Evolutionary conservation across 2,329 filamentous ascomycete genomes (phyloP), one percentile per base, ranked within the genome.

Genomic region (Zymoseptoria crescenta): DNA sequence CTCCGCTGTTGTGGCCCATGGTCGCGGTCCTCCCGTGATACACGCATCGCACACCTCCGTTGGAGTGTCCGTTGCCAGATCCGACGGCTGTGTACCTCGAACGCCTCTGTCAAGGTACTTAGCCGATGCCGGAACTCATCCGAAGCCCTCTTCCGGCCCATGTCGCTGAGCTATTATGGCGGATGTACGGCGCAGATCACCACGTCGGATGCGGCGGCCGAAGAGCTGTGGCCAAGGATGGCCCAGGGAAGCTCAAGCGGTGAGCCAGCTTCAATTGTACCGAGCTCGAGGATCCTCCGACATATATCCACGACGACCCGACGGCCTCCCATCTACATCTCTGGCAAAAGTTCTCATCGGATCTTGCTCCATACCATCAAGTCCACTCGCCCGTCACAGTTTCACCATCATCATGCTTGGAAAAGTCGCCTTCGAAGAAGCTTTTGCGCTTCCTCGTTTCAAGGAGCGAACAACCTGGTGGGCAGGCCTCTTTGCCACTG

Each of bases 391-490:
- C 24, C 24, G 4, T 24, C 24, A 24, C 24, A 24, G 24, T 48
- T 2, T 6, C 41, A 21, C 16, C 28, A 9, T 21, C 9, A 41
- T 57, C 49, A 85, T 85, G 82, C 72, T 79, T 10, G 83, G 84
- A 60, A 86, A 87, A 63, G 77, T 86, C 59, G 80, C 81, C 10
- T 75, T 86, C 21, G 83, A 86, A 69, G 83, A 86, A 72, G 82
- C 83, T 13, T 86, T 85, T 62, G 80, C 80, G 61, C 76, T 85
- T 6, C 82, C 84, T 51, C 78, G 82, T 35, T 77, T 85, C 62
- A 75, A 79, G 52, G 81, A 85, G 62, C 81, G 80, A 70, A 83
- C 81, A 4, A 74, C 75, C 65, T 85, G 83, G 82, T 85, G 83
- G 83, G 84, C 83, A 1, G 73, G 75, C 4, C 71, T 86, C 21